A percentile compares a stretch with the other conserved stretches of the same genome.
Evolutionary conservation across 2,329 filamentous ascomycete genomes (phyloP).

Genomic region (Zasmidium cellare): DNA sequence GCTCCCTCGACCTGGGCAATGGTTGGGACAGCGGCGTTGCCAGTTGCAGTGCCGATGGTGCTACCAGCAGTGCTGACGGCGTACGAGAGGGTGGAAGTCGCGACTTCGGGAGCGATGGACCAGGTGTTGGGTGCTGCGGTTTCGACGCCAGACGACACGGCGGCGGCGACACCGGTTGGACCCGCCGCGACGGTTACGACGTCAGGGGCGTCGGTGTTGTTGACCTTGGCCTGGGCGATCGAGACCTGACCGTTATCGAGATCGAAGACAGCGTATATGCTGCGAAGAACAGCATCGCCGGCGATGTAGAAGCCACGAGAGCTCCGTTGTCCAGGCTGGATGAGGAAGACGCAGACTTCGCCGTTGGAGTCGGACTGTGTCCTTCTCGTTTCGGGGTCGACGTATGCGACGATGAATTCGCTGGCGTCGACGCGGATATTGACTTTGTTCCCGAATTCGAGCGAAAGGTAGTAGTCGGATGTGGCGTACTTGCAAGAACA

Average conservation of each 20-base stretch:
- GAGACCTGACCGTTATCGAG: slow-evolving; percentile 37
- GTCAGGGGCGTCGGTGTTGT: slow-evolving; percentile 22
- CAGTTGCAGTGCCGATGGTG: slow-evolving; percentile 32
- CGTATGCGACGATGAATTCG: slow-evolving; percentile 33
- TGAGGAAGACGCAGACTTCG: slow-evolving; percentile 30
- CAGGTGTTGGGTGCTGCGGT: slow-evolving; percentile 20
- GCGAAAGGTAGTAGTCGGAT: slow-evolving; percentile 25
- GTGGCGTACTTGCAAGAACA: slow-evolving; percentile 28
- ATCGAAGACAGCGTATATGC: slow-evolving; percentile 39
- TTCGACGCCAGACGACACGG: slow-evolving; percentile 21
- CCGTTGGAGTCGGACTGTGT: slow-evolving; percentile 16
- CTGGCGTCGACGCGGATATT: slow-evolving; percentile 29
- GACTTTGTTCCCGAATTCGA: slow-evolving; percentile 31
- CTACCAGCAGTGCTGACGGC: slow-evolving; percentile 22
- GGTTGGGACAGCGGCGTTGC: slow-evolving; percentile 30
- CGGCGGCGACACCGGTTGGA: slow-evolving; percentile 28
- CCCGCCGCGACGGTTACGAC: slow-evolving; percentile 31
- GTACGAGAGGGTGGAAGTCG: slow-evolving; percentile 21
- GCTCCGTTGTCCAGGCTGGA: slow-evolving; percentile 18
- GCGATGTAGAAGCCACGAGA: slow-evolving; percentile 25
- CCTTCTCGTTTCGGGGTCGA: slow-evolving; percentile 27
- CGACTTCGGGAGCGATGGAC: slow-evolving; percentile 24
- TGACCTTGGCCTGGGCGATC: slow-evolving; percentile 33
- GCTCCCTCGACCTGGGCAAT: slow-evolving; percentile 18
- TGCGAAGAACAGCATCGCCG: slow-evolving; percentile 33